phyloP scores from a whole-genome alignment of 331 rosid genomes.

The Arachis monticola region DNA sequence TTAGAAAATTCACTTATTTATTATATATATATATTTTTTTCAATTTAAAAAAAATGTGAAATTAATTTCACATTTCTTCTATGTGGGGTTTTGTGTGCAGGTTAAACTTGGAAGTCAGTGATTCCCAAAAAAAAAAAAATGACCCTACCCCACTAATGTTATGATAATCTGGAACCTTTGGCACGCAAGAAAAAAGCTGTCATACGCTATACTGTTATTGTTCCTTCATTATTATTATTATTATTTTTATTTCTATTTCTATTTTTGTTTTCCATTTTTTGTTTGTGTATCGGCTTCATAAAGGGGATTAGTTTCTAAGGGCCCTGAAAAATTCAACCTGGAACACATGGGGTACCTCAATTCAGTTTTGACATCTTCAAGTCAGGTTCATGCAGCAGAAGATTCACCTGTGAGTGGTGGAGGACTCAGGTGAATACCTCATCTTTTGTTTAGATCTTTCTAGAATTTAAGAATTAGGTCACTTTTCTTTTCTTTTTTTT shows the following conservation, averaged over 20 bases:
- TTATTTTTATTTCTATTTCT: background rate
- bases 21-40: background rate
- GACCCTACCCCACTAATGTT: slow-evolving; percentile 53
- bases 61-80: slow-evolving; percentile 38
- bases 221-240: slow-evolving; percentile 40
- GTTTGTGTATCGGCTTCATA: background rate
- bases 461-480: slow-evolving; percentile 24
- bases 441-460: slow-evolving; percentile 43
- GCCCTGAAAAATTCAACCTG: slow-evolving; percentile 51
- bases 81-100: slow-evolving; percentile 59
- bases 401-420: slow-evolving; percentile 96
- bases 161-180: slow-evolving; percentile 57
- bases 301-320: slow-evolving; percentile 41
- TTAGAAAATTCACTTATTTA: slow-evolving; percentile 9
- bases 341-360: slow-evolving; percentile 88
- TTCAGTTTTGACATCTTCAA: slow-evolving; percentile 83
- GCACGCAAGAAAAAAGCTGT: slow-evolving; percentile 58
- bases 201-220: slow-evolving; percentile 43
- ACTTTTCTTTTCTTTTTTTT: background rate
- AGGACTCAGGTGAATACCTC: slow-evolving; percentile 71
- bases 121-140: slow-evolving; percentile 31
- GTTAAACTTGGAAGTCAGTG: slow-evolving; percentile 45
- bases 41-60: background rate
- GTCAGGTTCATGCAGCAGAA: slow-evolving; percentile 82
- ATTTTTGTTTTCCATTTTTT: slow-evolving; percentile 41